phyloP scores from a whole-genome alignment of 805 yeast genomes.

The Candida ovalis region DNA sequence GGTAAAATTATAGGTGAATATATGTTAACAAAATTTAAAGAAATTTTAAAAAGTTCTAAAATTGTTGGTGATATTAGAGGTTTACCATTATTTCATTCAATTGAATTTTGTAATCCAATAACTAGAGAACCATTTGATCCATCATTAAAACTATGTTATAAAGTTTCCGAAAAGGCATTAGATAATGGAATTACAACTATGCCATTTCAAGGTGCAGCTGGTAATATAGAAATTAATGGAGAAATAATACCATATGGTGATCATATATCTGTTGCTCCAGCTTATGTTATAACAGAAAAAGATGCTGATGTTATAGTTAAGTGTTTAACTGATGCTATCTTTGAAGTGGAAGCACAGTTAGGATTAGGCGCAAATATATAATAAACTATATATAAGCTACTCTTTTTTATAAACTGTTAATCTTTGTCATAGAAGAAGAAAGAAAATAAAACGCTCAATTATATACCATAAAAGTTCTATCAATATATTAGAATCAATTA shows the following conservation, averaged over 20 bases:
- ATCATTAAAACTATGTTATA: conserved; percentile 28
- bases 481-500: no score
- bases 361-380: no score
- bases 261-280: conserved; percentile 44
- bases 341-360: neutral
- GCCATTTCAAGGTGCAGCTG: conserved; percentile 17
- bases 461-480: no score
- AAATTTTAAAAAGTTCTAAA: conserved; percentile 24
- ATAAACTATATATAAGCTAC: neutral
- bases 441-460: no score
- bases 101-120: conserved; percentile 43
- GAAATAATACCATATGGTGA: conserved; percentile 33
- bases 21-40: conserved; percentile 33
- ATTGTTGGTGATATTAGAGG: conserved; percentile 50
- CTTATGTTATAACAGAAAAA: conserved; percentile 37
- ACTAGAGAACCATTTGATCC: conserved; percentile 42
- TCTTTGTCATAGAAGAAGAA: no score
- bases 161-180: conserved; percentile 32
- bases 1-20: conserved; percentile 39
- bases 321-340: conserved; percentile 11
- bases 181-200: conserved; percentile 40
- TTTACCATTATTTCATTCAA: conserved; percentile 48
- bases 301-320: conserved; percentile 18
- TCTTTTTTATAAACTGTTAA: no score
- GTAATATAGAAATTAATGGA: conserved; percentile 37